Percentiles rank a stretch among this genome's conserved stretches.
These are phyloP conservation scores for Kodamaea sagamina DNA, from an alignment of 805 yeast genomes.

Conservation along the genomic window DNA sequence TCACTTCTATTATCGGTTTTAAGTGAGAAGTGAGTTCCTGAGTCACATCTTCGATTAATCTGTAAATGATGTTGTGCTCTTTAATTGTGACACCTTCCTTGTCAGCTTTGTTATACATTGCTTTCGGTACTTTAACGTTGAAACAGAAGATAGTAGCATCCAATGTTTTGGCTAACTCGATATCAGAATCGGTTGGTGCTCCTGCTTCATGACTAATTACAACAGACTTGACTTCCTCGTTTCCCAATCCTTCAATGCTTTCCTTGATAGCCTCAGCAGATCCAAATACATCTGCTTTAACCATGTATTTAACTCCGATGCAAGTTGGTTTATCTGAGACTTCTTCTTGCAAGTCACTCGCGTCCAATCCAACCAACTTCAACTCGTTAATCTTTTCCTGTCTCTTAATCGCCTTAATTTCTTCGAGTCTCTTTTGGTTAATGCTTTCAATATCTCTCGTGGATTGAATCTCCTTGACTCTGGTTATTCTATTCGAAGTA, in stretches of 20 bases:
- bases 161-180: constrained; percentile 42
- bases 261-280: constrained; percentile 92
- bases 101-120: constrained; percentile 59
- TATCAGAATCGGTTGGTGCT: constrained; percentile 52
- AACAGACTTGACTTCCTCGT: constrained; percentile 74
- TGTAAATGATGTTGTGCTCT: constrained; percentile 80
- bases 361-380: constrained; percentile 59
- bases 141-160: constrained; percentile 76
- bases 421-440: constrained; percentile 65
- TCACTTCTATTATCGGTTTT: constrained; percentile 66
- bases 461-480: constrained; percentile 55
- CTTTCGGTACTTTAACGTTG: constrained; percentile 69
- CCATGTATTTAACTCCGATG: constrained; percentile 55
- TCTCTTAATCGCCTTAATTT: constrained; percentile 51
- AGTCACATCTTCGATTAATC: constrained; percentile 82
- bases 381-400: constrained; percentile 59
- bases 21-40: constrained; percentile 58
- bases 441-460: constrained; percentile 66
- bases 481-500: constrained; percentile 58
- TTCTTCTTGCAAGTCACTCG: constrained; percentile 45
- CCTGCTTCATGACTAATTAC: constrained; percentile 81
- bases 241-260: constrained; percentile 79
- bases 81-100: constrained; percentile 56
- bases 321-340: constrained; percentile 23
- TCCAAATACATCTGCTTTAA: constrained; percentile 92